phyloP scores from a whole-genome alignment of 2,329 filamentous ascomycete species.

The Fusarium incarnatum region DNA sequence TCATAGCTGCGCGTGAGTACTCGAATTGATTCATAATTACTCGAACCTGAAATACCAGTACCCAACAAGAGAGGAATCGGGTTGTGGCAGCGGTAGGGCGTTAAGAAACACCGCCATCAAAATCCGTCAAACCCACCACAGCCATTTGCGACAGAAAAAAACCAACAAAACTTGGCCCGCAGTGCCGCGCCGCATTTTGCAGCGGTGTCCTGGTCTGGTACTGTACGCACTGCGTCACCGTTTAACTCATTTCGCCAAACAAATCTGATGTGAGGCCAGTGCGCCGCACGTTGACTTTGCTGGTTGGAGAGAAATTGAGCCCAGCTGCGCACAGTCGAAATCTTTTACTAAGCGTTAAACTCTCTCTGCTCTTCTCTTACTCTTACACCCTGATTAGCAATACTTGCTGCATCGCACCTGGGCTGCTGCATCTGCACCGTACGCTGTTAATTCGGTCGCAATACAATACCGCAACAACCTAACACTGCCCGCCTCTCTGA shows the following conservation, averaged over 20 bases:
- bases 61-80: slow-evolving; percentile 38
- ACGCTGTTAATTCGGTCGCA: slow-evolving; percentile 3
- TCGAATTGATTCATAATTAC: slow-evolving; percentile 34
- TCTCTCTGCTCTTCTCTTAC: slow-evolving; percentile 9
- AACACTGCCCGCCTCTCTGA: slow-evolving; percentile 41
- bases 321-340: slow-evolving; percentile 22
- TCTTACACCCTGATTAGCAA: slow-evolving; percentile 41
- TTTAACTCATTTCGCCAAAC: slow-evolving; percentile 42
- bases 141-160: slow-evolving; percentile 19
- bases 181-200: slow-evolving; percentile 35
- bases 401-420: background rate
- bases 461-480: slow-evolving; percentile 10
- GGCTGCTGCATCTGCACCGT: slow-evolving; percentile 1
- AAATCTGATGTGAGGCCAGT: slow-evolving; percentile 35
- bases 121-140: background rate
- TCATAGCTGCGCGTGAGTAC: slow-evolving; percentile 37
- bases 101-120: slow-evolving; percentile 32
- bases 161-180: slow-evolving; percentile 36
- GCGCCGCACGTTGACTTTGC: slow-evolving; percentile 40
- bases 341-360: slow-evolving; percentile 40
- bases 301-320: slow-evolving; percentile 33
- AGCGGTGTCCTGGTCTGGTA: slow-evolving; percentile 34
- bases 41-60: slow-evolving; percentile 33
- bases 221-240: slow-evolving; percentile 44
- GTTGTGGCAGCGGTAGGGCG: slow-evolving; percentile 34